These are phyloP conservation scores for Coleophoma cylindrospora DNA, from an alignment of 2,329 filamentous ascomycete species.

Conservation along the genomic window DNA sequence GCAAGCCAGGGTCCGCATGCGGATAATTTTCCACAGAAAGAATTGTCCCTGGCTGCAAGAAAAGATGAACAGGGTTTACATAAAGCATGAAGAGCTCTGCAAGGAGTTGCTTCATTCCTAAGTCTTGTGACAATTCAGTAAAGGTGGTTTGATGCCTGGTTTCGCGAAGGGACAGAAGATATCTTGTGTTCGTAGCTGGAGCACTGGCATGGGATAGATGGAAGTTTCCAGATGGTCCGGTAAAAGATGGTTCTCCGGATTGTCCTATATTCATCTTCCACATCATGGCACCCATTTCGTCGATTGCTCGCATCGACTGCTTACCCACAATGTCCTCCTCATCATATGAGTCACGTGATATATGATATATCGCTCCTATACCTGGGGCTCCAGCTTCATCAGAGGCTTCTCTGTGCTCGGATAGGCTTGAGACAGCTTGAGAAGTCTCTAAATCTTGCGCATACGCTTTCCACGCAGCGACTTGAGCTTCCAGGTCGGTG, in stretches of 20 bases:
- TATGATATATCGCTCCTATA: neutral
- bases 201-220: neutral
- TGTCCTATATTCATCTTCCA: conserved; percentile 3
- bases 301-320: neutral
- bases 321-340: neutral
- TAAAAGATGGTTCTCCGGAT: conserved; percentile 1
- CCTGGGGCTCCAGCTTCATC: neutral
- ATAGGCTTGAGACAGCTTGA: too few species aligned
- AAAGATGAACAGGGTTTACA: conserved; percentile 4
- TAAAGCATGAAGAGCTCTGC: neutral
- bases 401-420: neutral
- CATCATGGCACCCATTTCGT: conserved; percentile 1
- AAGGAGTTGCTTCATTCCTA: neutral
- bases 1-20: neutral
- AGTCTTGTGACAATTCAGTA: neutral
- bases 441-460: neutral
- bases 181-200: neutral
- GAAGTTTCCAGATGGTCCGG: conserved; percentile 4
- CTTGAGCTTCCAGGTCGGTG: neutral
- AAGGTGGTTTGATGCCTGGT: neutral
- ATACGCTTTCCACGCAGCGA: neutral
- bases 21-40: neutral
- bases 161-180: neutral
- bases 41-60: neutral
- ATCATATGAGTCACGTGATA: neutral